Base-by-base conservation (phyloP, 768 basidiomycete genomes). In the Amylocystis lapponica region DNA sequence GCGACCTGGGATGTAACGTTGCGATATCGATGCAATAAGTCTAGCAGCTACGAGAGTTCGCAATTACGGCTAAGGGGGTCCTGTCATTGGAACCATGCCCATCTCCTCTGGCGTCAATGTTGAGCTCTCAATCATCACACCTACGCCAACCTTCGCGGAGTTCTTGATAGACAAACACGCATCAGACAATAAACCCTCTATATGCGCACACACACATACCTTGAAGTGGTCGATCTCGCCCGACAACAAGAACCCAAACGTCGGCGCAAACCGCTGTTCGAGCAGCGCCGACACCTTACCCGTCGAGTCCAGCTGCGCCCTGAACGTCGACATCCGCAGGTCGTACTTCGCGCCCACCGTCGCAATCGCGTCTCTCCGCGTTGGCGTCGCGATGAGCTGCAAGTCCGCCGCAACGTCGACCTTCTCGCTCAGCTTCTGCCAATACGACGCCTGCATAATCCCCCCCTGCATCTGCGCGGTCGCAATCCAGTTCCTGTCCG, bases 181-280 rank as follows among this genome's bases (percentile, higher is more conserved):
- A 39, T 21, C 31, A 27, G n/a, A n/a, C n/a, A n/a, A n/a, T n/a
- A n/a, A n/a, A n/a, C n/a, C n/a, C n/a, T n/a, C n/a, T n/a, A n/a
- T n/a, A n/a, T n/a, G n/a, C 13, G 39, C 45, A 38, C 8, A 53
- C 32, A 44, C 19, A 52, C 67, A 49, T 55, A 90, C 93, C 83
- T 94, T 98, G 74, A 91, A 86, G 76, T 99, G 96, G 64, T 99
- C 96, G 53, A 99, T 92, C 74, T 99, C 96, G 9, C 96, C 96
- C 14, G 90, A 78, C 35, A 99, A 81, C 55, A 94, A 64, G 75
- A 99, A 96, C 12, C 91, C 81, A 59, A 99, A 97, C 8, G 89
- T 81, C 4, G 96, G 96, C 11, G 90, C 89, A 63, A 98, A 92
- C 41, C 93, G 79, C 66, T 98, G 95, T 66, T 99, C 96, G 17